Evolutionary conservation across 2,329 filamentous ascomycete genomes (phyloP).

Genomic region (Aspergillus fischeri): DNA sequence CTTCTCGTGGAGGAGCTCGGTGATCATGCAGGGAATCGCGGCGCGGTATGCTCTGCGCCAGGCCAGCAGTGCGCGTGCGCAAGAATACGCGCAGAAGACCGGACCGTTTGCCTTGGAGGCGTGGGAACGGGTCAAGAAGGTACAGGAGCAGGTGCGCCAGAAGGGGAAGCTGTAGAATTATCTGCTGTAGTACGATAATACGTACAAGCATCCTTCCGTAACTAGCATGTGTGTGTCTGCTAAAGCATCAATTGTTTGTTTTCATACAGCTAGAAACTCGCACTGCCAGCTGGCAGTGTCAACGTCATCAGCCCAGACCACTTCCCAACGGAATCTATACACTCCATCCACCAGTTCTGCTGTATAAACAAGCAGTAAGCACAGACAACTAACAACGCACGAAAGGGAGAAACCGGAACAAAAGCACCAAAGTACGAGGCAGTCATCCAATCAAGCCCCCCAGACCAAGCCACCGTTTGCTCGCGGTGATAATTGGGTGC

Average conservation of each 20-base stretch:
- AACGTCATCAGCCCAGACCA: background rate
- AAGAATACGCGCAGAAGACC: constrained; percentile 65
- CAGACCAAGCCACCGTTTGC: background rate
- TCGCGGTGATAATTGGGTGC: constrained; percentile 18
- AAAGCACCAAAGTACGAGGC: background rate
- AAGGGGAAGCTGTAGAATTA: constrained; percentile 43
- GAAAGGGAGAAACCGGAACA: background rate
- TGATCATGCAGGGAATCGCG: constrained; percentile 85
- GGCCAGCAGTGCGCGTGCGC: constrained; percentile 81
- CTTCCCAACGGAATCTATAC: too few species aligned
- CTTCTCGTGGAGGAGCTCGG: constrained; percentile 54
- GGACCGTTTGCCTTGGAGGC: constrained; percentile 71
- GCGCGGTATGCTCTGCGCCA: constrained; percentile 79
- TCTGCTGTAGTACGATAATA: background rate
- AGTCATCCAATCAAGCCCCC: background rate
- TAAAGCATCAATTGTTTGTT: background rate
- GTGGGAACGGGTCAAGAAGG: constrained; percentile 65
- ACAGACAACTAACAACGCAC: background rate
- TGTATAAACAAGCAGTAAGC: background rate
- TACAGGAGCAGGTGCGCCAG: constrained; percentile 34
- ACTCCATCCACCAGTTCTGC: background rate
- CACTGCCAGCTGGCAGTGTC: background rate
- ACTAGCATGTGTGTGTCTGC: background rate
- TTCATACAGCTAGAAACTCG: background rate
- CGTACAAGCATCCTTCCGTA: background rate